Evolutionary conservation across 2,329 filamentous ascomycete species (phyloP).

Genomic region (Xylariales sp.): DNA sequence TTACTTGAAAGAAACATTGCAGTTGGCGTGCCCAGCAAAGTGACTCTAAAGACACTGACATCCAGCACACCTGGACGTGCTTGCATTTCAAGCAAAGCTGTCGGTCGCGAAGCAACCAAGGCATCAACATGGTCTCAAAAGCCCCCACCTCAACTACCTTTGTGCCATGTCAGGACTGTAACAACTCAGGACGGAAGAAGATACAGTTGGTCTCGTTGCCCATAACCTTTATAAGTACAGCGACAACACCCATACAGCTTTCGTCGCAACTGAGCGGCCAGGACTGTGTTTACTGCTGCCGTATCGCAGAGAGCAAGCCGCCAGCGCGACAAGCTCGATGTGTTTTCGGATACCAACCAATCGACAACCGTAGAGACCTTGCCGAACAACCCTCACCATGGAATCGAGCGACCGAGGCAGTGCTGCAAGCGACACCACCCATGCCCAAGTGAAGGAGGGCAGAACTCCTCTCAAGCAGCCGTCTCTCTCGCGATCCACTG

Average conservation of each 20-base stretch:
- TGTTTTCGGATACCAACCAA: neutral
- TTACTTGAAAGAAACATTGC: neutral
- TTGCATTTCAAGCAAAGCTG: constrained; percentile 1
- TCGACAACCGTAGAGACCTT: neutral
- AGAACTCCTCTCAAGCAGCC: constrained; percentile 25
- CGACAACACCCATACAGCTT: neutral
- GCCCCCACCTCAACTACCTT: neutral
- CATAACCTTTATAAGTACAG: neutral
- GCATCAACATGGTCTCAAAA: constrained; percentile 2
- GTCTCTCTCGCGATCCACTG: neutral
- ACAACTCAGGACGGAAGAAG: neutral
- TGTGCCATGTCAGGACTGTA: constrained; percentile 4
- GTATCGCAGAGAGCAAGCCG: neutral
- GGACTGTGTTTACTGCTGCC: neutral
- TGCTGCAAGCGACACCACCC: neutral
- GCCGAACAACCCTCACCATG: constrained; percentile 1
- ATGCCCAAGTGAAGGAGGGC: neutral
- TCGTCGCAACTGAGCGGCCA: neutral
- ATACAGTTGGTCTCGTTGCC: neutral
- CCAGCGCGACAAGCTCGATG: neutral
- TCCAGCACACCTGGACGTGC: neutral
- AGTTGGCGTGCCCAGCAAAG: neutral
- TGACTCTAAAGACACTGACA: neutral
- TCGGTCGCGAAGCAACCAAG: neutral
- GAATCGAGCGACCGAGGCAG: neutral